Evolutionary conservation across 2,329 filamentous ascomycete genomes (phyloP).

Genomic region (Neofusicoccum ribis): DNA sequence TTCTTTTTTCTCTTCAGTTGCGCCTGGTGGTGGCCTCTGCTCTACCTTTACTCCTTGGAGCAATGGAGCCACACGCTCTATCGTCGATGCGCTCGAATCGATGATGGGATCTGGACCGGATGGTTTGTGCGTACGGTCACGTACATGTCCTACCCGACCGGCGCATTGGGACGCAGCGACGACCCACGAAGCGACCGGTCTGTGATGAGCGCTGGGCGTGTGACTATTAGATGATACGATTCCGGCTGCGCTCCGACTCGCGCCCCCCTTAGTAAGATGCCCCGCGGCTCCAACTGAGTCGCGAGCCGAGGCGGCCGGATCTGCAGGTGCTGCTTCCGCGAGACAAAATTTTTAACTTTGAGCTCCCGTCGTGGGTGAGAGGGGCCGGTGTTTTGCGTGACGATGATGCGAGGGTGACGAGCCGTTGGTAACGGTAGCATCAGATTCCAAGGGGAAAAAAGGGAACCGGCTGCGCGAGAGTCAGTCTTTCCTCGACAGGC

Average conservation of each 20-base stretch:
- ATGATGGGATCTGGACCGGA: background rate
- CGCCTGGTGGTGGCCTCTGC: background rate
- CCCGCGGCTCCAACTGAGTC: slow-evolving; percentile 12
- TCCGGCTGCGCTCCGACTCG: slow-evolving; percentile 2
- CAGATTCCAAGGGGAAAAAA: background rate
- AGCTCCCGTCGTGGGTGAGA: background rate
- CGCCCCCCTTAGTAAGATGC: slow-evolving; percentile 5
- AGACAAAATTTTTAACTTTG: slow-evolving; percentile 2
- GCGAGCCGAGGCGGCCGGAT: slow-evolving; percentile 16
- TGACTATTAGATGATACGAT: slow-evolving; percentile 18
- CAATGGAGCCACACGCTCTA: background rate
- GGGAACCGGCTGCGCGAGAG: background rate
- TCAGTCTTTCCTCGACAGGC: background rate
- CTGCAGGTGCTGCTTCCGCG: slow-evolving; percentile 15
- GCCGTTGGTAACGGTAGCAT: background rate
- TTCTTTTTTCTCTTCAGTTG: background rate
- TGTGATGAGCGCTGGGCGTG: slow-evolving; percentile 13
- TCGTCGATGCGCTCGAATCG: background rate
- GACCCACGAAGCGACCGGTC: slow-evolving; percentile 4
- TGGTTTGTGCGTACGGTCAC: background rate
- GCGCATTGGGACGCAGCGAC: background rate
- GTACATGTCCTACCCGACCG: background rate
- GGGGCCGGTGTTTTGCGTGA: background rate
- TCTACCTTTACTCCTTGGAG: background rate
- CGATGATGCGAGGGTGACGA: background rate